Evolutionary conservation across 2,329 filamentous ascomycete species (phyloP), one percentile per base, ranked within the genome.

Genomic region (Trichoderma sp.): DNA sequence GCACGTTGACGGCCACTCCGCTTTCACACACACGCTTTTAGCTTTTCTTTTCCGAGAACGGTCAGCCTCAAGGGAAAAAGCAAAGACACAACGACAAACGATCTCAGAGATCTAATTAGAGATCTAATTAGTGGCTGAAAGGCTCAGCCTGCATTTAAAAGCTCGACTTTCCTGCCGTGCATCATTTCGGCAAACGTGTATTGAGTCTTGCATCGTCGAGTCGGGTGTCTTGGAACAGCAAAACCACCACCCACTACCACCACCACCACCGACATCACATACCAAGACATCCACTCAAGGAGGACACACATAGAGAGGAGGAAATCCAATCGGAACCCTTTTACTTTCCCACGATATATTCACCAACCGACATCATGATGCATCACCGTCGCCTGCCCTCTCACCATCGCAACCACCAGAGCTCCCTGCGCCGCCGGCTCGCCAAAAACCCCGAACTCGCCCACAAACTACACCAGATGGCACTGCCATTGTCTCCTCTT

Each of bases 381-480:
- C 81, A 81, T 78, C 81, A 80, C 78, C 81, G 80, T 76, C 79
- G 83, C 77, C 81, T 83, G 35, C 80, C 80, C 66, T 78, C 81
- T 63, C 79, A 81, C 78, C 80, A 80, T 85, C 79, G 81, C 81
- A 63, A 3, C 33, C 69, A 72, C 18, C 71, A 68, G 77, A 80
- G 78, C 35, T 80, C 81, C 56, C 75, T 76, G 63, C 82, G 80
- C 66, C 81, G 83, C 66, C 80, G 82, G 9, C 82, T 87, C 6
- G 83, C 84, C 75, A 83, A 81, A 76, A 88, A 88, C 83, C 88
- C 88, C 0, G 86, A 83, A 7, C 88, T 95, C 77, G 85, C 86
- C 9, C 83, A 86, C 77, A 94, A 94, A 81, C 87, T 95, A 75
- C 80, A 85, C 29, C 89, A 93, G 78, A 92, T 95, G 88, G 88